Percentiles rank a stretch among this genome's conserved stretches.
Conservation (phyloP, 116 monocot species). For the Trichopus zeylanicus region DNA sequence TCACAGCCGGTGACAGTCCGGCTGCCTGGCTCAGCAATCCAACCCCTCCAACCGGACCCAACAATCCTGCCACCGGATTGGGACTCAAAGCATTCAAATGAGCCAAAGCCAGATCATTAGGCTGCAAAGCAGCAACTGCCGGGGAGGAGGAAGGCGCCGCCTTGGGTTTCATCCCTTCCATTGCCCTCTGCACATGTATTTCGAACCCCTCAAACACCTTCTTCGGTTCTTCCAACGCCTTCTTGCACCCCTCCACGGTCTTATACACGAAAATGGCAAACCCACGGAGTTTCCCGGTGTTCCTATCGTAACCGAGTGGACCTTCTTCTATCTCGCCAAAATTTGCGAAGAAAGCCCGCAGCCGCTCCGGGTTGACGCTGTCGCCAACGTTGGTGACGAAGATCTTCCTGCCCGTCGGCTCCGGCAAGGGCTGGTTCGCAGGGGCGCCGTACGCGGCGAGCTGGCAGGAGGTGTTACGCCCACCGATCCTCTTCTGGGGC, state of each 20-base stretch:
- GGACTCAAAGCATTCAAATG: slow-evolving; percentile 11
- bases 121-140: background rate
- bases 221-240: slow-evolving; percentile 71
- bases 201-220: slow-evolving; percentile 68
- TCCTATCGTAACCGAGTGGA: slow-evolving; percentile 67
- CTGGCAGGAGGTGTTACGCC: slow-evolving; percentile 61
- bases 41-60: slow-evolving; percentile 7
- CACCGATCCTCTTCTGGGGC: slow-evolving; percentile 82
- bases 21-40: slow-evolving; percentile 7
- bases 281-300: slow-evolving; percentile 61
- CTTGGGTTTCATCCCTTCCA: slow-evolving; percentile 72
- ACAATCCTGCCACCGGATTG: slow-evolving; percentile 5
- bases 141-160: too few species aligned
- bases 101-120: slow-evolving; percentile 16
- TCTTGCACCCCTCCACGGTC: slow-evolving; percentile 51
- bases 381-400: slow-evolving; percentile 71
- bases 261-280: slow-evolving; percentile 74
- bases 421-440: slow-evolving; percentile 32
- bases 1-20: slow-evolving; percentile 10
- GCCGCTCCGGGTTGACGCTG: slow-evolving; percentile 48
- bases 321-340: slow-evolving; percentile 88
- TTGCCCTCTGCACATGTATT: slow-evolving; percentile 71
- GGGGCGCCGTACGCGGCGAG: slow-evolving; percentile 24
- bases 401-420: slow-evolving; percentile 75
- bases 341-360: slow-evolving; percentile 53